Conservation (phyloP, 768 basidiomycete genomes). For the Mycena rebaudengoi region DNA sequence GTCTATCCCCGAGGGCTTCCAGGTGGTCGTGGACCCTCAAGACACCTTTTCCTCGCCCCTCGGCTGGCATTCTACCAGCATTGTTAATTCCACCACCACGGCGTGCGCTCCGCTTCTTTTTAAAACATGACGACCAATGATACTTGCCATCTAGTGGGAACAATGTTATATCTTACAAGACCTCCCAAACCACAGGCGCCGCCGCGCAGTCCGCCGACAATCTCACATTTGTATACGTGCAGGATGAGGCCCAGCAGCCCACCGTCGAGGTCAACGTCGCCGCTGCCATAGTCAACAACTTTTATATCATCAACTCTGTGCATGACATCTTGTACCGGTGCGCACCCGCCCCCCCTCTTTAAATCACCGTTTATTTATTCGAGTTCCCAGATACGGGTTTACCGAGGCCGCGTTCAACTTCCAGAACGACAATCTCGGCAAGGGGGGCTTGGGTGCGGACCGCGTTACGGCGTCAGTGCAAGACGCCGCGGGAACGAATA, state of each 20-base stretch:
- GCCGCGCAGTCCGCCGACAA: slow-evolving; percentile 43
- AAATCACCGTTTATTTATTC: too few relatives aligned
- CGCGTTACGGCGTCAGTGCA: slow-evolving; percentile 63
- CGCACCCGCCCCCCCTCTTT: slow-evolving; percentile 31
- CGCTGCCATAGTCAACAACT: slow-evolving; percentile 51
- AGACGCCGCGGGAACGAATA: slow-evolving; percentile 54
- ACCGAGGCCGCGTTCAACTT: slow-evolving; percentile 56
- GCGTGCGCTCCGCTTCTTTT: not conserved
- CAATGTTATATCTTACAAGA: slow-evolving; percentile 51
- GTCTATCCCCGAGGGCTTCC: slow-evolving; percentile 56
- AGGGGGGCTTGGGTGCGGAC: slow-evolving; percentile 61
- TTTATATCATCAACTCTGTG: slow-evolving; percentile 59
- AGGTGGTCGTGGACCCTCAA: slow-evolving; percentile 54
- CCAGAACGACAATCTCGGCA: slow-evolving; percentile 66
- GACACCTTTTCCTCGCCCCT: not conserved
- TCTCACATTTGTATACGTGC: slow-evolving; percentile 41
- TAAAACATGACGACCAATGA: not conserved
- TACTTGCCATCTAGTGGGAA: slow-evolving; percentile 45
- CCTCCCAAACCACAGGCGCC: slow-evolving; percentile 36
- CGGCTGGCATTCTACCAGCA: slow-evolving; percentile 30
- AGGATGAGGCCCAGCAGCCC: slow-evolving; percentile 35
- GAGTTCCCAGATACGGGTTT: too few relatives aligned
- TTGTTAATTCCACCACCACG: slow-evolving; percentile 27
- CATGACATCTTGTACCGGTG: slow-evolving; percentile 55
- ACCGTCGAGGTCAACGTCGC: slow-evolving; percentile 48